Conservation (phyloP, 2,329 filamentous ascomycete species). For the Clonostachys rosea region DNA sequence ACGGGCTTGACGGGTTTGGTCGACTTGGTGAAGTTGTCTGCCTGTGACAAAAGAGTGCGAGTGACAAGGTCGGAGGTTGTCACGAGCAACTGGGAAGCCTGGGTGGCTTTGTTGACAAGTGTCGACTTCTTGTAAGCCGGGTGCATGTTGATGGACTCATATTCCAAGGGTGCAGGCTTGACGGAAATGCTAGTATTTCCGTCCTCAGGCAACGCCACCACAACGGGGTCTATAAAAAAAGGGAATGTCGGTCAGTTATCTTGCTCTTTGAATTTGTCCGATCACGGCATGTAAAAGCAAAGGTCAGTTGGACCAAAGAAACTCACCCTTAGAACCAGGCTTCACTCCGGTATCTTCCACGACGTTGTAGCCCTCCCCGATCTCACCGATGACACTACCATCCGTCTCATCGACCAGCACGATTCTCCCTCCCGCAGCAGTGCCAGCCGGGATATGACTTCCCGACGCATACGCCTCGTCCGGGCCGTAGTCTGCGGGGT, state of each 20-base stretch:
- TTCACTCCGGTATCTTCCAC: slow-evolving; percentile 72
- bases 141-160: slow-evolving; percentile 74
- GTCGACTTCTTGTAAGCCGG: slow-evolving; percentile 88
- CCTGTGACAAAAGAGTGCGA: slow-evolving; percentile 71
- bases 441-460: slow-evolving; percentile 43
- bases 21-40: slow-evolving; percentile 75
- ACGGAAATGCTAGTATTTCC: slow-evolving; percentile 62
- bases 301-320: slow-evolving; percentile 6
- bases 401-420: slow-evolving; percentile 95
- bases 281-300: too few relatives aligned
- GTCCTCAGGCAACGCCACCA: slow-evolving; percentile 68
- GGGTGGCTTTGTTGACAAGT: slow-evolving; percentile 80
- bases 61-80: slow-evolving; percentile 78
- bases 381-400: slow-evolving; percentile 89
- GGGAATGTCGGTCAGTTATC: neutral
- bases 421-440: slow-evolving; percentile 64
- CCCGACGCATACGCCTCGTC: slow-evolving; percentile 73
- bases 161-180: slow-evolving; percentile 62
- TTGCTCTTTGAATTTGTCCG: too few relatives aligned
- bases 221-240: slow-evolving; percentile 59
- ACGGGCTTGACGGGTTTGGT: slow-evolving; percentile 80
- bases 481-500: slow-evolving; percentile 74
- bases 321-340: slow-evolving; percentile 84
- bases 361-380: slow-evolving; percentile 76
- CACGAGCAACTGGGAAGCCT: slow-evolving; percentile 86